phyloP scores from a whole-genome alignment of 371 early-diverging fungal genomes.

The Phascolomyces articulosus region DNA sequence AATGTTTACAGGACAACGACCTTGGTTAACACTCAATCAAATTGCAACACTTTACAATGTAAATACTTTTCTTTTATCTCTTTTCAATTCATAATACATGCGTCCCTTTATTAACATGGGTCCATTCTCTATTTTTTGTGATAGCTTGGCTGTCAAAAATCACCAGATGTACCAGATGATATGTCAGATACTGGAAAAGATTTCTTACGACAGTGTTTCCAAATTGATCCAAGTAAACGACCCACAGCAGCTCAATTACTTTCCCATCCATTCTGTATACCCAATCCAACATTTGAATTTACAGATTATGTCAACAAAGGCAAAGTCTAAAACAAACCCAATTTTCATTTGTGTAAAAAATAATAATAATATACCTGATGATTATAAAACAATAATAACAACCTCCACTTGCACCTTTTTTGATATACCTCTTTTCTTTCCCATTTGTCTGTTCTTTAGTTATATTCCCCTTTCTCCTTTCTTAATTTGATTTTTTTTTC shows the following conservation, averaged over 20 bases:
- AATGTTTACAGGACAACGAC: conserved; percentile 94
- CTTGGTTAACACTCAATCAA: conserved; percentile 85
- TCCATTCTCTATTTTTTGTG: neutral
- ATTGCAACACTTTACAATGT: conserved; percentile 82
- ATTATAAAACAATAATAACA: too few species aligned
- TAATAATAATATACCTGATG: too few species aligned
- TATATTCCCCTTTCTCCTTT: too few species aligned
- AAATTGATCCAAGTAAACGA: conserved; percentile 64
- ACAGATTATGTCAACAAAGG: conserved; percentile 18
- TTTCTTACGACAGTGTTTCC: conserved; percentile 72
- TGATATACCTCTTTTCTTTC: too few species aligned
- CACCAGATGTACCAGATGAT: conserved; percentile 71
- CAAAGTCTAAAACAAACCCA: conserved; percentile 1
- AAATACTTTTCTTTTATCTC: neutral
- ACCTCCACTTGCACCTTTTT: too few species aligned
- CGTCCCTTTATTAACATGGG: neutral
- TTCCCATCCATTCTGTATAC: conserved; percentile 48
- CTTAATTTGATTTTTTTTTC: too few species aligned
- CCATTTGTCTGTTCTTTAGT: too few species aligned
- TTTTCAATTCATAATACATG: neutral
- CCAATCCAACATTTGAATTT: conserved; percentile 53
- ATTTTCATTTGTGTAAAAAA: conserved; percentile 3
- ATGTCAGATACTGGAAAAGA: conserved; percentile 66
- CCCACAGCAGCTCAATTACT: conserved; percentile 70
- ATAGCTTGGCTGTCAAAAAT: conserved; percentile 22